Evolutionary conservation across 2,329 filamentous ascomycete genomes (phyloP), one percentile per base, ranked within the genome.

Genomic region (Fusarium sp.): DNA sequence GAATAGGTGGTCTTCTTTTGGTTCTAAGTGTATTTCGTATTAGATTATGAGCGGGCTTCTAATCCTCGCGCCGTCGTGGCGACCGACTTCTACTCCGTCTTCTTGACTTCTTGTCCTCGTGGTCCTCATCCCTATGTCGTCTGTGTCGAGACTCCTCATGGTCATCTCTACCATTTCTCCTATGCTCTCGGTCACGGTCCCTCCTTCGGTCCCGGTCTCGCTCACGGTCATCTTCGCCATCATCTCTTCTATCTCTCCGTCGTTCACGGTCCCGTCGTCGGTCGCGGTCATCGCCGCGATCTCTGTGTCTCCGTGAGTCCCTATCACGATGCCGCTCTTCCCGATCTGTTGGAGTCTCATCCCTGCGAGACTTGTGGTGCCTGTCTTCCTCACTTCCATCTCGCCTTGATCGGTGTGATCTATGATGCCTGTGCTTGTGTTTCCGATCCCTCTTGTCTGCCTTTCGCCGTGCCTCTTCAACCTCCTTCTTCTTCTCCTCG

Each of bases 401-500:
- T 48, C 75, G 75, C 47, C 71, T 77, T 52, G 83, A 81, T 55
- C 82, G 82, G 59, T 86, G 85, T 41, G 81, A 82, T 31, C 82
- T 81, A 47, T 85, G 85, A 63, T 84, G 82, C 52, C 80, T 82
- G 60, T 85, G 88, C 78, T 75, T 82, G 67, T 82, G 84, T 75
- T 80, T 86, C 57, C 81, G 79, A 63, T 84, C 82, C 70, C 81
- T 85, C 73, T 83, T 87, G 13, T 86, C 83, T 61, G 84, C 73
- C 76, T 81, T 76, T 80, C 87, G 85, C 84, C 72, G 81, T 4
- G 94, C 95, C 62, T 88, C 87, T 58, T 92, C 90, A 12, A 97
- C 88, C 78, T 97, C 94, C 78, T 94, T 94, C 81, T 93, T 94
- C 87, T 98, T 98, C 81, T 97, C 92, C 69, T 95, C 89, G 54